Evolutionary conservation across 169 alveolate species (phyloP).

Genomic region (Amoebophrya sp.): DNA sequence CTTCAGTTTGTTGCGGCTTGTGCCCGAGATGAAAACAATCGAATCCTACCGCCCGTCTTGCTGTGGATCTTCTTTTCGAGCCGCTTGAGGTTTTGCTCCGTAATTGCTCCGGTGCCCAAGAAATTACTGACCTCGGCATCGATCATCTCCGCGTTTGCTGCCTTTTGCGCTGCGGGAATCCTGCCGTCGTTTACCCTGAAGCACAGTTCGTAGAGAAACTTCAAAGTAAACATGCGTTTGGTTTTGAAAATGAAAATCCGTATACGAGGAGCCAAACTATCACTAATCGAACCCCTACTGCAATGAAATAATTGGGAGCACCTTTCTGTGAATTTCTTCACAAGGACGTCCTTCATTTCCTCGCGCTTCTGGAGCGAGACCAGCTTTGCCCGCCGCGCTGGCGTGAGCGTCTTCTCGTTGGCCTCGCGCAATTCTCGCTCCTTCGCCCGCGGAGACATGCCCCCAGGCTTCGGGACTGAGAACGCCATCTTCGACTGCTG

Average conservation of each 20-base stretch:
- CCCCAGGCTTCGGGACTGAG: background rate
- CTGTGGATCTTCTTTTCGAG: background rate
- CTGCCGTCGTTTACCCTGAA: background rate
- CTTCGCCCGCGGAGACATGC: background rate
- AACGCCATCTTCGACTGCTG: background rate
- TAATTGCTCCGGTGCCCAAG: background rate
- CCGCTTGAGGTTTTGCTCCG: background rate
- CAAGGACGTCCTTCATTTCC: background rate
- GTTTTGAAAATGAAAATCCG: background rate
- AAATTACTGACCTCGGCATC: background rate
- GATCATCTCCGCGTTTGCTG: background rate
- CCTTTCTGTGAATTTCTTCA: background rate
- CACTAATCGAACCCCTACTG: background rate
- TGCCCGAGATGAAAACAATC: background rate
- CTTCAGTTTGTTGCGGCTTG: background rate
- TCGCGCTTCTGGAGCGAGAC: background rate
- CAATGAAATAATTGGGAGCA: background rate
- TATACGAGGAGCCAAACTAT: background rate
- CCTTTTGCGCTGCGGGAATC: background rate
- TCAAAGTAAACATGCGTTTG: background rate
- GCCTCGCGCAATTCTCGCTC: background rate
- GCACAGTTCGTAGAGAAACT: background rate
- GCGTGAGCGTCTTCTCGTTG: background rate
- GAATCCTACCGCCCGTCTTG: background rate
- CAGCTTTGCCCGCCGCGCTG: background rate